Percentiles rank a stretch among this genome's conserved stretches.
These are phyloP conservation scores for Eucalyptus brandiana DNA, from an alignment of 345 rosid species.

Conservation along the genomic window DNA sequence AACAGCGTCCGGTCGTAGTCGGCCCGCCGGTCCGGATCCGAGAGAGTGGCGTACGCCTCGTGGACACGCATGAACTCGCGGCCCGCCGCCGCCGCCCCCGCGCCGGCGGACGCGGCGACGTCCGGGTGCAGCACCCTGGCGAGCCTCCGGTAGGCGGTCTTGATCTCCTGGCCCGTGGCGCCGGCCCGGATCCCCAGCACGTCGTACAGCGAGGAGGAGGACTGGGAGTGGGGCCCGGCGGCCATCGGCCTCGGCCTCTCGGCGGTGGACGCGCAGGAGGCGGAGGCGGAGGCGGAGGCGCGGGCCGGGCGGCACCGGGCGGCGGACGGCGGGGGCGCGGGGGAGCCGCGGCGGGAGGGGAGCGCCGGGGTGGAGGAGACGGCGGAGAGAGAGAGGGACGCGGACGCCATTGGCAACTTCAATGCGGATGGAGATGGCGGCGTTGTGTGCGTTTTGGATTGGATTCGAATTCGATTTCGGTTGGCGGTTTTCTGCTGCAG, in stretches of 20 bases:
- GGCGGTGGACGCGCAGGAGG: conserved; percentile 22
- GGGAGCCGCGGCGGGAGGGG: neutral
- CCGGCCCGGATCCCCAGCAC: conserved; percentile 46
- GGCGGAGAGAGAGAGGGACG: conserved; percentile 5
- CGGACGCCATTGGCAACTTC: conserved; percentile 1
- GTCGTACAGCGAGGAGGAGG: conserved; percentile 31
- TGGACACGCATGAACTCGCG: conserved; percentile 43
- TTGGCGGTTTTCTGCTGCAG: neutral
- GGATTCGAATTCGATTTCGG: neutral
- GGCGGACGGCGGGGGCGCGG: neutral
- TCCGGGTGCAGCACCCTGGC: conserved; percentile 64
- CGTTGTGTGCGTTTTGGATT: neutral
- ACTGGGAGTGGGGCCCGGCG: neutral
- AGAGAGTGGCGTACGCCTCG: conserved; percentile 56
- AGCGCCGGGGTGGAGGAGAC: neutral
- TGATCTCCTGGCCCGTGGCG: conserved; percentile 50
- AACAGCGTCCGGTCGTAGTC: conserved; percentile 38
- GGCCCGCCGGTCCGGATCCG: conserved; percentile 53
- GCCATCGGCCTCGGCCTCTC: conserved; percentile 12
- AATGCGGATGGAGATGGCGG: neutral
- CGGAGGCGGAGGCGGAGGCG: conserved; percentile 22
- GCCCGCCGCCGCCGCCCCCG: neutral
- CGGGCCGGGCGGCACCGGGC: conserved; percentile 20
- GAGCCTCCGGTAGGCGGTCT: conserved; percentile 49
- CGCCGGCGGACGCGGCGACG: conserved; percentile 10